Evolutionary conservation across 73 alveolate genomes (phyloP).

Genomic region (Blepharisma japonicum): DNA sequence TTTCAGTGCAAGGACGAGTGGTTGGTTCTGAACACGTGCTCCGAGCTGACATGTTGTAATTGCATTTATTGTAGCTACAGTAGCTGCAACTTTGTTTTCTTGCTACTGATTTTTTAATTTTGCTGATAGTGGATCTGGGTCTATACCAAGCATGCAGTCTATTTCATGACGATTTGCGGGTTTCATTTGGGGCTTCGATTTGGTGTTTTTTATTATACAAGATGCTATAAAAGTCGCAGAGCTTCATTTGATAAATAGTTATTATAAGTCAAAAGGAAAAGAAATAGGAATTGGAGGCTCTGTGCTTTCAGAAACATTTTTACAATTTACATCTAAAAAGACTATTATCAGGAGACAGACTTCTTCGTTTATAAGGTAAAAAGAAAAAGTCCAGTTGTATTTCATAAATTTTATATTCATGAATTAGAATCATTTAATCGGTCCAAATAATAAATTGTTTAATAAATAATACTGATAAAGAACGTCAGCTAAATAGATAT

Average conservation of each 20-base stretch:
- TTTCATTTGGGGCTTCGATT: neutral
- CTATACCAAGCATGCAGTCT: conserved; percentile 9
- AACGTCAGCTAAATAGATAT: no score
- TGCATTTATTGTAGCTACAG: neutral
- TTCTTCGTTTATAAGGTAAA: no score
- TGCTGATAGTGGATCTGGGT: neutral
- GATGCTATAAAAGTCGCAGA: neutral
- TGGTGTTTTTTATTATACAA: neutral
- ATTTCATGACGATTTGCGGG: neutral
- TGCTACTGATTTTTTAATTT: conserved; percentile 11
- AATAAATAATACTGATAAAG: no score
- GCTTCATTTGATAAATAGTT: neutral
- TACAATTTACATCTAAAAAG: neutral
- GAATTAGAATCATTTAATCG: no score
- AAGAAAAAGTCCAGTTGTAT: no score
- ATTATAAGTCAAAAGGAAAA: conserved; percentile 8
- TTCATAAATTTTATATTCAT: no score
- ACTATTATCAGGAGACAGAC: no score
- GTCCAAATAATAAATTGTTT: no score
- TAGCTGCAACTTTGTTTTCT: neutral
- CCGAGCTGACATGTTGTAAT: conserved; percentile 8
- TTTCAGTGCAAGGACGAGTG: conserved; percentile 8
- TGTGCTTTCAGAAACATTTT: conserved; percentile 20
- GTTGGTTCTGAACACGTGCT: conserved; percentile 22
- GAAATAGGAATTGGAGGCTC: conserved; percentile 4